Conservation (phyloP, 345 rosid genomes). For the Bruguiera parviflora region DNA sequence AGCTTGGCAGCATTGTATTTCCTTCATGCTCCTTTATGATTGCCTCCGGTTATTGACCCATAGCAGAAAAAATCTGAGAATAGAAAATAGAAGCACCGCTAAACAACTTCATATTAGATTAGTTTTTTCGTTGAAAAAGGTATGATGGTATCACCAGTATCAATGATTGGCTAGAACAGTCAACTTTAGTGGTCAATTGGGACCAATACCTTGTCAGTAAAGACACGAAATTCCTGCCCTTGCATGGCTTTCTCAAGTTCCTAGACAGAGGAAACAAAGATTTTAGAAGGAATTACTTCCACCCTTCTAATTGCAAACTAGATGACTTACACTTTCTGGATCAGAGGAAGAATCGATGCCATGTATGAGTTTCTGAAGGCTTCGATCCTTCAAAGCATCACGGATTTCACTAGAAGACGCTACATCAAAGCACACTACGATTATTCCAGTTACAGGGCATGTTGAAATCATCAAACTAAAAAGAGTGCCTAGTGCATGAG, state of each 20-base stretch:
- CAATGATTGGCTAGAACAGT: background rate
- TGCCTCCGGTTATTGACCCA: constrained; percentile 19
- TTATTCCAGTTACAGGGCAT: constrained; percentile 6
- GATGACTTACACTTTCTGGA: constrained; percentile 41
- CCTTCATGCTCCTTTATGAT: background rate
- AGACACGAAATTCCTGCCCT: constrained; percentile 40
- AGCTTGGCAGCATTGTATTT: background rate
- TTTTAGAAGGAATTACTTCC: constrained; percentile 16
- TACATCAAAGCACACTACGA: constrained; percentile 20
- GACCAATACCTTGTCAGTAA: constrained; percentile 48
- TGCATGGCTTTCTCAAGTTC: constrained; percentile 60
- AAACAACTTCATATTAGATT: background rate
- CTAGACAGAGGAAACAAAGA: constrained; percentile 25
- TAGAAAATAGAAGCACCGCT: background rate
- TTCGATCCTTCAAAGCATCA: constrained; percentile 39
- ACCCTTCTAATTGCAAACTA: constrained; percentile 7
- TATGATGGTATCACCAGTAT: background rate
- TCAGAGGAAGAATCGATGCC: constrained; percentile 41
- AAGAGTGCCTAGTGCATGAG: too few species aligned
- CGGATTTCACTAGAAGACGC: constrained; percentile 54
- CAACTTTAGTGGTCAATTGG: background rate
- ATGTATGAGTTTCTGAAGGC: constrained; percentile 39
- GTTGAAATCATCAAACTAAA: background rate
- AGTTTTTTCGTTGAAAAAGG: background rate
- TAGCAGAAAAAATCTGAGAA: constrained; percentile 38